Conservation (phyloP, 108 stramenopile species). For the Nitzschia putrida region DNA sequence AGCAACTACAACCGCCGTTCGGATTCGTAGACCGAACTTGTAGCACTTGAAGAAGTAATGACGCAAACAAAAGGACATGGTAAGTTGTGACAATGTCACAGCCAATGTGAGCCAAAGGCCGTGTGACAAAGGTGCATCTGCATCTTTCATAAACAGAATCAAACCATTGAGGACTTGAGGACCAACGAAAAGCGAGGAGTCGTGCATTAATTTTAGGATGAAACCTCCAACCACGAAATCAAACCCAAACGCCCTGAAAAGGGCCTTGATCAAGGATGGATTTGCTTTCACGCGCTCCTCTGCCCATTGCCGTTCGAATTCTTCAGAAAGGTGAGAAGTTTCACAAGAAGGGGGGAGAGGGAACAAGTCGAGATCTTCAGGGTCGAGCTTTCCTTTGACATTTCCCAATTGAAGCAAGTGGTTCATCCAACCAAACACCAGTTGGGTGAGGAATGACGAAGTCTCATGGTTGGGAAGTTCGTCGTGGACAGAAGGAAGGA, state of each 20-base stretch:
- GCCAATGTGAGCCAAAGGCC: slow-evolving; percentile 60
- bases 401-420: slow-evolving; percentile 70
- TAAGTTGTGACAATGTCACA: slow-evolving; percentile 72
- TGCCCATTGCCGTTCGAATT: slow-evolving; percentile 58
- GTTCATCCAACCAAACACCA: slow-evolving; percentile 77
- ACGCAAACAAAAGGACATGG: slow-evolving; percentile 79
- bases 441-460: slow-evolving; percentile 43
- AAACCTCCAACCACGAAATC: slow-evolving; percentile 69
- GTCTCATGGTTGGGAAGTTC: slow-evolving; percentile 11
- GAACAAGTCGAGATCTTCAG: slow-evolving; percentile 60
- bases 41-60: slow-evolving; percentile 95
- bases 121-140: slow-evolving; percentile 49
- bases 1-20: slow-evolving; percentile 77
- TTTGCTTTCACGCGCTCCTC: slow-evolving; percentile 38
- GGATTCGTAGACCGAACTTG: slow-evolving; percentile 79
- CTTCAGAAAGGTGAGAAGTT: slow-evolving; percentile 42
- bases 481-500: not conserved
- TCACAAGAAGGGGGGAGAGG: slow-evolving; percentile 64
- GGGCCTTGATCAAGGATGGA: slow-evolving; percentile 54
- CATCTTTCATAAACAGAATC: slow-evolving; percentile 67
- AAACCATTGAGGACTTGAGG: slow-evolving; percentile 80
- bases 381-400: slow-evolving; percentile 61
- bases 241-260: slow-evolving; percentile 68
- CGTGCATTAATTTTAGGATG: slow-evolving; percentile 83
- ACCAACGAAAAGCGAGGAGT: slow-evolving; percentile 84